Percentiles rank a stretch among this genome's conserved stretches.
Evolutionary conservation across 768 basidiomycete species (phyloP).

Genomic region (Cystofilobasidium ferigula): DNA sequence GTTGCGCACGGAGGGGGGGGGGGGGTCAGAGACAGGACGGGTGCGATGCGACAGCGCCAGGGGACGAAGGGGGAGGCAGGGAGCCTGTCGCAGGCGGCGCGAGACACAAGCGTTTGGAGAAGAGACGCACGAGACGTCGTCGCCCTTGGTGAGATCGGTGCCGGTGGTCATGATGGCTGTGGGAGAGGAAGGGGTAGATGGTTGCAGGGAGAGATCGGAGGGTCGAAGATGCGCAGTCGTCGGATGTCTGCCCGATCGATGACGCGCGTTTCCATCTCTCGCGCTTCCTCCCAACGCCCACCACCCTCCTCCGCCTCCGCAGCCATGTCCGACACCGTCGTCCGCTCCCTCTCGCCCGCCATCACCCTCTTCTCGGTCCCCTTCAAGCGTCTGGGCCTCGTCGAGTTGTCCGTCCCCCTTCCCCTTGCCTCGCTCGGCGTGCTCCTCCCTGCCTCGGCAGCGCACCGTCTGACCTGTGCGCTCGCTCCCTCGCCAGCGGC

Average conservation of each 20-base stretch:
- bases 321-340: conserved; percentile 18
- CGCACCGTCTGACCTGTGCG: not conserved
- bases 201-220: not conserved
- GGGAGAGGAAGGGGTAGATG: not conserved
- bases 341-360: conserved; percentile 30
- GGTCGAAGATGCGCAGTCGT: not conserved
- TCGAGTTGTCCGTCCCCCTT: not conserved
- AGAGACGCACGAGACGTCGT: conserved; percentile 22
- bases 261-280: too few species aligned
- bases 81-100: not conserved
- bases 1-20: not conserved
- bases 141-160: conserved; percentile 13
- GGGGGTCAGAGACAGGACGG: not conserved
- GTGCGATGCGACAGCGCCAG: not conserved
- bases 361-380: conserved; percentile 40
- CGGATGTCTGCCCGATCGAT: too few species aligned
- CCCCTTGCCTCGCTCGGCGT: not conserved
- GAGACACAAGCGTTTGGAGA: not conserved
- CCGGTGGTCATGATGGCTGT: conserved; percentile 6
- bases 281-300: not conserved
- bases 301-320: not conserved
- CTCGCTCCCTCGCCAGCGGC: conserved; percentile 39
- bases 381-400: conserved; percentile 33
- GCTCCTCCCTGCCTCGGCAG: conserved; percentile 1
- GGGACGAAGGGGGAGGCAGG: not conserved